Evolutionary conservation across 352 stramenopile species (phyloP).

Genomic region (Phytopythium ostracodes): DNA sequence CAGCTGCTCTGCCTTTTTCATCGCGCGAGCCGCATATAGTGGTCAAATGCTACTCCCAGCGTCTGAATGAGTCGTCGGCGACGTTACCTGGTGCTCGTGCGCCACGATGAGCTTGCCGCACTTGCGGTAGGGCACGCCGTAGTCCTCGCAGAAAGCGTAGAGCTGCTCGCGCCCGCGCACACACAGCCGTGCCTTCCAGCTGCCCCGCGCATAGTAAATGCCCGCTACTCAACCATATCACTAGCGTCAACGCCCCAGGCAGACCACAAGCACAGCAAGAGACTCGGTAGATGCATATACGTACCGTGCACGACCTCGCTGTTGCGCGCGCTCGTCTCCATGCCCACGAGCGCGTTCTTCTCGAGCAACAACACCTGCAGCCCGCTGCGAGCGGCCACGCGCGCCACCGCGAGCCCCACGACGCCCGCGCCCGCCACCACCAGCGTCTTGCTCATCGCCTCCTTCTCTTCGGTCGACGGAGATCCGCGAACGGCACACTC

Average conservation of each 20-base stretch:
- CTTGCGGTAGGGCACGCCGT: constrained; percentile 69
- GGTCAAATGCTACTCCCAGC: constrained; percentile 27
- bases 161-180: constrained; percentile 85
- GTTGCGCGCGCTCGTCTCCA: constrained; percentile 90
- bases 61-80: background rate
- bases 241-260: background rate
- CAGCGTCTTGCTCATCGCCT: constrained; percentile 42
- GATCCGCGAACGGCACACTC: background rate
- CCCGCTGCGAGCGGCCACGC: constrained; percentile 42
- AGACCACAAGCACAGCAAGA: background rate
- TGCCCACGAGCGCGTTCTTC: constrained; percentile 69
- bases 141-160: constrained; percentile 90
- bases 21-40: background rate
- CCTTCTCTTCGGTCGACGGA: background rate
- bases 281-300: constrained; percentile 7
- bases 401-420: constrained; percentile 71
- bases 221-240: constrained; percentile 27
- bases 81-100: constrained; percentile 45
- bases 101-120: constrained; percentile 97
- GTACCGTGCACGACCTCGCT: constrained; percentile 95
- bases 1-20: constrained; percentile 32
- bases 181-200: constrained; percentile 90
- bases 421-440: constrained; percentile 72
- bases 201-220: constrained; percentile 92
- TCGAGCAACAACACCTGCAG: constrained; percentile 89